A percentile compares a stretch with the other conserved stretches of the same genome.
These are phyloP conservation scores for Fistulina hepatica DNA, from an alignment of 1,284 basidiomycete species.

Conservation along the genomic window DNA sequence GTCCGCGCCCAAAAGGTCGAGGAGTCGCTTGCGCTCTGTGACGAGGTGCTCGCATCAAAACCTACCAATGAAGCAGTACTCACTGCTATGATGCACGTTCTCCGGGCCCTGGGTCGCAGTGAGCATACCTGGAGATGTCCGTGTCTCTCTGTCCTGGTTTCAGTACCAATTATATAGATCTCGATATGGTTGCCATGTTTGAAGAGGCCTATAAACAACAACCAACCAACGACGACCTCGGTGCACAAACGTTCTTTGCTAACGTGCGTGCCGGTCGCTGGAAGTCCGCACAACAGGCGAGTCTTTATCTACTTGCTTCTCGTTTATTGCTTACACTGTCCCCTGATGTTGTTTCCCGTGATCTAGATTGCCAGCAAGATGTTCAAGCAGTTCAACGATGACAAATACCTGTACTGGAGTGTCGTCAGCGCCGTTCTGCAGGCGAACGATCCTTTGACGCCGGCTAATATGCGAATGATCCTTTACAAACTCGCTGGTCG, in stretches of 20 bases:
- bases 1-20: conserved; percentile 73
- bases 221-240: conserved; percentile 72
- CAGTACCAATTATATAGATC: conserved; percentile 50
- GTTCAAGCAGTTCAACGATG: conserved; percentile 68
- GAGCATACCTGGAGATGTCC: conserved; percentile 21
- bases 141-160: conserved; percentile 5
- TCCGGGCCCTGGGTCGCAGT: conserved; percentile 68
- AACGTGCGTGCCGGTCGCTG: conserved; percentile 67
- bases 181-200: conserved; percentile 69
- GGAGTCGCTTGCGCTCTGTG: conserved; percentile 67
- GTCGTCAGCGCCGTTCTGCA: conserved; percentile 69
- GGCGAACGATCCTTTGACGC: conserved; percentile 55
- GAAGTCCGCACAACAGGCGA: conserved; percentile 72
- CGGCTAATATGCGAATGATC: conserved; percentile 48
- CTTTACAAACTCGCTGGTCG: conserved; percentile 64
- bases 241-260: conserved; percentile 73
- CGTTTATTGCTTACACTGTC: conserved; percentile 11
- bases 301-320: conserved; percentile 11
- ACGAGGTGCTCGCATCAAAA: conserved; percentile 62
- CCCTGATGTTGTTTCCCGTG: conserved; percentile 1
- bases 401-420: conserved; percentile 77
- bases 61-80: conserved; percentile 61
- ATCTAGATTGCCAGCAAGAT: conserved; percentile 60
- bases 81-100: conserved; percentile 70
- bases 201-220: conserved; percentile 71